Conservation (phyloP, 116 monocot species). For the Phalaenopsis hybrid region DNA sequence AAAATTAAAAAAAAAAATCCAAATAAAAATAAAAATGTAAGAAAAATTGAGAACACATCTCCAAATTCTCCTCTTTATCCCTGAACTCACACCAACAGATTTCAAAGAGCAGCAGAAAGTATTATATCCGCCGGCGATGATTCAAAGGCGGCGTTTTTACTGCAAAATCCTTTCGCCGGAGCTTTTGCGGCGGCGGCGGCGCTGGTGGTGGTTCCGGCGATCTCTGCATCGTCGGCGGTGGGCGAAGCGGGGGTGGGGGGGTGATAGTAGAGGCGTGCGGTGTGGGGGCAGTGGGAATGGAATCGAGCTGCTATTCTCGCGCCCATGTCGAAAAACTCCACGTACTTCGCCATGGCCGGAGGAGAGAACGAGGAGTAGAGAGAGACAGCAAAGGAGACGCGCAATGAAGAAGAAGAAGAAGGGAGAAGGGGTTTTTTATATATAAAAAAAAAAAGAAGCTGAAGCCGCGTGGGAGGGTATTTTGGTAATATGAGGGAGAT, state of each 20-base stretch:
- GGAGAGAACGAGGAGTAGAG: neutral
- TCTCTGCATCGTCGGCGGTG: neutral
- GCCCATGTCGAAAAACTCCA: slow-evolving; percentile 56
- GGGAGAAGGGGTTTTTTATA: neutral
- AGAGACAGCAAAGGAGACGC: neutral
- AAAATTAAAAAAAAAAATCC: neutral
- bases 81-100: too few species aligned
- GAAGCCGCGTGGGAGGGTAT: neutral
- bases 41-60: neutral
- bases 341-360: slow-evolving; percentile 32
- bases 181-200: neutral
- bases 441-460: neutral
- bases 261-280: slow-evolving; percentile 68
- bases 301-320: slow-evolving; percentile 39
- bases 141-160: neutral
- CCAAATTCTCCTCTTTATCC: neutral
- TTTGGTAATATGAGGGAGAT: neutral
- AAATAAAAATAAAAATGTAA: too few species aligned
- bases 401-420: neutral
- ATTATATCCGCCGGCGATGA: slow-evolving; percentile 7
- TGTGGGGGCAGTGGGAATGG: slow-evolving; percentile 74
- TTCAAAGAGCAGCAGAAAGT: slow-evolving; percentile 1
- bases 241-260: slow-evolving; percentile 30
- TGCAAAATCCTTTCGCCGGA: neutral
- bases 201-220: neutral